Conservation (phyloP, 73 alveolate species). For the Tetrahymena thermophila region DNA sequence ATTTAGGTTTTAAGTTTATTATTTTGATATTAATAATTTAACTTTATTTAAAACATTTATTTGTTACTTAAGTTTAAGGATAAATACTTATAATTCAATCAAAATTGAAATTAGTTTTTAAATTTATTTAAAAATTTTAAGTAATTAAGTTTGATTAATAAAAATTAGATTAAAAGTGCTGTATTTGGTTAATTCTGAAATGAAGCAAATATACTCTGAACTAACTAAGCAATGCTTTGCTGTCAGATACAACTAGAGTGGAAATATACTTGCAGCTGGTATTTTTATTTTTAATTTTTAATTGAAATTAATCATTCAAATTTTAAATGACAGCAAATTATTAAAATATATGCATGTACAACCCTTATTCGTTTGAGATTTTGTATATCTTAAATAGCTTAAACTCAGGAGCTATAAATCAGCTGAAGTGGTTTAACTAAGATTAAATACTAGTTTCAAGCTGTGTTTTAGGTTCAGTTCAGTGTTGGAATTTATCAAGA, state of each 20-base stretch:
- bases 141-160: neutral
- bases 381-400: neutral
- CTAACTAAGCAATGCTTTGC: neutral
- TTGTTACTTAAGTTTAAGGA: too few relatives aligned
- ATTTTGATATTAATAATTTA: too few relatives aligned
- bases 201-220: neutral
- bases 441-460: neutral
- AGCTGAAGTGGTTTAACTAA: neutral
- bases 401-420: neutral
- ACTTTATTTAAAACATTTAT: too few relatives aligned
- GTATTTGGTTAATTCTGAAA: neutral
- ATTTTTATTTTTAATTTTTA: neutral
- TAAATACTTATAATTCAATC: too few relatives aligned
- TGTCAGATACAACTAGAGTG: neutral
- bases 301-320: neutral
- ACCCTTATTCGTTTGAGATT: neutral
- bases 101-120: too few relatives aligned
- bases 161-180: neutral
- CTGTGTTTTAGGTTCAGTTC: neutral
- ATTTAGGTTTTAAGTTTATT: too few relatives aligned
- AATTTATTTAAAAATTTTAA: too few relatives aligned
- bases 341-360: neutral
- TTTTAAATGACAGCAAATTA: neutral
- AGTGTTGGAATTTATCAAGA: neutral
- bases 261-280: neutral